Conservation (phyloP, 441 rosid species). For the Eruca vesicaria region DNA sequence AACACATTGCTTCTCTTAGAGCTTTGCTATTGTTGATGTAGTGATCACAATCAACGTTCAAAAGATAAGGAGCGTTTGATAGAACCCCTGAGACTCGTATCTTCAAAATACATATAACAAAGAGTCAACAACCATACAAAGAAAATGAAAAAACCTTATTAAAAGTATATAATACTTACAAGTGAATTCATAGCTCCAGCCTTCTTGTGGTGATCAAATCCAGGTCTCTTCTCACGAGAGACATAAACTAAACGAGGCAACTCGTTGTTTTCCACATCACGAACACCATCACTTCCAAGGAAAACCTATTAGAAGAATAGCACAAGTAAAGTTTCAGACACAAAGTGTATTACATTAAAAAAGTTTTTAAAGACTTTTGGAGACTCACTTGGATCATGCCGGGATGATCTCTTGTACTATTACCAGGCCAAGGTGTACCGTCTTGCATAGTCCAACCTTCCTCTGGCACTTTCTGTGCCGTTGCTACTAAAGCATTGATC, state of each 20-base stretch:
- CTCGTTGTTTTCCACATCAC: constrained; percentile 83
- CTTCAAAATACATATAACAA: constrained; percentile 39
- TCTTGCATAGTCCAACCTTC: constrained; percentile 99
- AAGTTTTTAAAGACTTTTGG: constrained; percentile 15
- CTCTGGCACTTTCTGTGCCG: constrained; percentile 93
- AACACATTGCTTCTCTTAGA: constrained; percentile 95
- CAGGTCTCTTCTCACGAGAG: constrained; percentile 98
- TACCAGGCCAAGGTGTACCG: constrained; percentile 98
- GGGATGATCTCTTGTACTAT: constrained; percentile 88
- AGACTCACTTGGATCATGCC: constrained; percentile 93
- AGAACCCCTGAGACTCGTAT: constrained; percentile 83
- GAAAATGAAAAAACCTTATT: neutral
- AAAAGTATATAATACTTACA: constrained; percentile 40
- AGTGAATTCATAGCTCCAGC: constrained; percentile 98
- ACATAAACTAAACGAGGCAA: constrained; percentile 87
- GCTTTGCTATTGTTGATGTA: constrained; percentile 94
- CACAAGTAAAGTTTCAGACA: neutral
- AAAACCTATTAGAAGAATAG: constrained; percentile 53
- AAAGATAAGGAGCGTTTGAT: constrained; percentile 85
- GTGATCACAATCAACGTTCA: constrained; percentile 97
- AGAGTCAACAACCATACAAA: constrained; percentile 16
- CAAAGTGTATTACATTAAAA: neutral
- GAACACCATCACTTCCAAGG: constrained; percentile 83
- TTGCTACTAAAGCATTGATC: constrained; percentile 81
- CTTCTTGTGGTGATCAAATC: constrained; percentile 94